Conservation (phyloP, 1,284 basidiomycete genomes). For the Cutaneotrichosporon curvatum region DNA sequence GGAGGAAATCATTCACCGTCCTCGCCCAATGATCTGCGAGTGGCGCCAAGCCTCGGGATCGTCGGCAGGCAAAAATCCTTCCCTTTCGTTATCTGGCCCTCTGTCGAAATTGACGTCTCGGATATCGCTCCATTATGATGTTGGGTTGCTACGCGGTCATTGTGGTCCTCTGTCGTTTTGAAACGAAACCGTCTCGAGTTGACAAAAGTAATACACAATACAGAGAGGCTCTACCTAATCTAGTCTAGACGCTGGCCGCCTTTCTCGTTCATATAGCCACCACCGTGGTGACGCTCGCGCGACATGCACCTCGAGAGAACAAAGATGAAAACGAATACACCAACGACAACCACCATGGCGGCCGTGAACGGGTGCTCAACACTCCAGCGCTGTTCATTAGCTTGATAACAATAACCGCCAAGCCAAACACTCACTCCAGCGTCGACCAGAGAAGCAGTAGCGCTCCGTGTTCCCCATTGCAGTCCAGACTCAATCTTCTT, state of each 20-base stretch:
- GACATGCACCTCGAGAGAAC: conserved; percentile 30
- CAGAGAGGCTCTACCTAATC: too few relatives aligned
- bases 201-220: too few relatives aligned
- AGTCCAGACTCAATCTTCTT: conserved; percentile 42
- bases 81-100: too few relatives aligned
- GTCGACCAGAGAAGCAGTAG: background rate
- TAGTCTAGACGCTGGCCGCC: conserved; percentile 12
- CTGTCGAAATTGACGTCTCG: too few relatives aligned
- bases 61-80: too few relatives aligned
- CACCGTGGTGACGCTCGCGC: conserved; percentile 15
- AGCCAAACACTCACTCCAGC: background rate
- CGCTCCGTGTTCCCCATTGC: background rate
- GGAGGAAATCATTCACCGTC: too few relatives aligned
- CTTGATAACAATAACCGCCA: background rate
- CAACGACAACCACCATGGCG: conserved; percentile 27
- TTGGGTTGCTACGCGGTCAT: too few relatives aligned
- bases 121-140: too few relatives aligned
- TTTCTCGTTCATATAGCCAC: conserved; percentile 17
- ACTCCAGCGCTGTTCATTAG: conserved; percentile 21
- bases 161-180: too few relatives aligned
- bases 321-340: conserved; percentile 31
- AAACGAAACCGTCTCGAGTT: too few relatives aligned
- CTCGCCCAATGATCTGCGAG: too few relatives aligned
- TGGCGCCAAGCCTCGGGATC: too few relatives aligned
- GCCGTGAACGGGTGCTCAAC: conserved; percentile 41